Evolutionary conservation across 257 asterid species (phyloP).

Genomic region (Solanum chaucha): DNA sequence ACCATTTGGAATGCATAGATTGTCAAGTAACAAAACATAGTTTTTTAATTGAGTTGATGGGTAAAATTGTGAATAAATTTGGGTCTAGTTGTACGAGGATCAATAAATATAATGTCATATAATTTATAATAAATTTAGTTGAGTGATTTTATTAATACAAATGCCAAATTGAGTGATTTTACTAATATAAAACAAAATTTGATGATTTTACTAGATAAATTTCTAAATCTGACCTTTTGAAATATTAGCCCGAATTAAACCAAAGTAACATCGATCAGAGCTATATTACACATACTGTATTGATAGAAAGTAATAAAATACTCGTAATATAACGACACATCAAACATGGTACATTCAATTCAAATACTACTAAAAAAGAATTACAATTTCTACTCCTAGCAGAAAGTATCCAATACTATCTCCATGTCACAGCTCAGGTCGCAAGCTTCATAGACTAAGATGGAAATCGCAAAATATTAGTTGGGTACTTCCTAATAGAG

Average conservation of each 20-base stretch:
- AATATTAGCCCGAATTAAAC: not conserved
- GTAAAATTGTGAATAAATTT: too few relatives aligned
- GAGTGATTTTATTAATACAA: too few relatives aligned
- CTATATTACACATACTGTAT: not conserved
- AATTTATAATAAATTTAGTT: too few relatives aligned
- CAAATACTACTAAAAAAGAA: not conserved
- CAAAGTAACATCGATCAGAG: not conserved
- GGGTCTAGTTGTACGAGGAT: too few relatives aligned
- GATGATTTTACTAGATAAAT: not conserved
- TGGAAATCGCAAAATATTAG: not conserved
- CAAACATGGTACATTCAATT: not conserved
- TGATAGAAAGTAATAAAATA: not conserved
- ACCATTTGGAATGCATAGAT: not conserved
- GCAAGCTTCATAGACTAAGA: not conserved
- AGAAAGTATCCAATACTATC: not conserved
- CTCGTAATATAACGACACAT: not conserved
- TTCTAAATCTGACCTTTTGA: not conserved
- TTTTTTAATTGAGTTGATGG: not conserved
- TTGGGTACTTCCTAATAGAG: not conserved
- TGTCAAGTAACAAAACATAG: not conserved
- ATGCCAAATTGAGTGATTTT: not conserved
- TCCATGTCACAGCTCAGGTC: not conserved
- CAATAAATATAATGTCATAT: too few relatives aligned
- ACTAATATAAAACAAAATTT: too few relatives aligned
- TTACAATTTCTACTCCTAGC: not conserved